These are phyloP conservation scores for Eucalyptus pauciflora DNA, from an alignment of 345 rosid species.

Conservation along the genomic window DNA sequence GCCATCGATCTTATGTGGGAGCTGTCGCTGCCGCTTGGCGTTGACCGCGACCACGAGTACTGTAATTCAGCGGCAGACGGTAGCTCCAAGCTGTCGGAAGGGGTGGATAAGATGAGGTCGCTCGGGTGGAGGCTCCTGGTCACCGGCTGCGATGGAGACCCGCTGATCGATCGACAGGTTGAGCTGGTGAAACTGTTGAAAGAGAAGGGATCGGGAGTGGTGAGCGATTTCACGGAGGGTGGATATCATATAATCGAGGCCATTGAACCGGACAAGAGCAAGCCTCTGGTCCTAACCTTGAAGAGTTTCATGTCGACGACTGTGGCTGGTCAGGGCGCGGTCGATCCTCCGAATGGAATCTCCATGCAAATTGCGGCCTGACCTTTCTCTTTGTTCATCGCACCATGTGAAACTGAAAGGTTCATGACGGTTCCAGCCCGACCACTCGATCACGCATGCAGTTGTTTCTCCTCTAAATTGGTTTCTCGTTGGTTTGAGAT, in stretches of 20 bases:
- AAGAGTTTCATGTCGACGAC: not conserved
- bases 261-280: not conserved
- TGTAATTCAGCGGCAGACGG: slow-evolving; percentile 32
- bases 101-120: not conserved
- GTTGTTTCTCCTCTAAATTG: not conserved
- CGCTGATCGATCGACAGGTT: not conserved
- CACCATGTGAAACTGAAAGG: not conserved
- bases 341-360: not conserved
- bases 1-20: slow-evolving; percentile 44
- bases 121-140: slow-evolving; percentile 18
- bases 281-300: not conserved
- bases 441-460: not conserved
- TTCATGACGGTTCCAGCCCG: not conserved
- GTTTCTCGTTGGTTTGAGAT: not conserved
- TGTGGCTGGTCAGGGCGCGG: not conserved
- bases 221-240: not conserved
- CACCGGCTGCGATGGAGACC: not conserved
- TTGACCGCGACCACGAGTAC: slow-evolving; percentile 47
- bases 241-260: not conserved
- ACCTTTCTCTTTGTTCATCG: not conserved
- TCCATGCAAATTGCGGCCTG: not conserved
- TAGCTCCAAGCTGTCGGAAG: slow-evolving; percentile 7
- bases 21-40: slow-evolving; percentile 33
- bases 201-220: not conserved
- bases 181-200: not conserved